Evolutionary conservation across 1,284 basidiomycete genomes (phyloP).

Genomic region (Puccinia brachypodii): DNA sequence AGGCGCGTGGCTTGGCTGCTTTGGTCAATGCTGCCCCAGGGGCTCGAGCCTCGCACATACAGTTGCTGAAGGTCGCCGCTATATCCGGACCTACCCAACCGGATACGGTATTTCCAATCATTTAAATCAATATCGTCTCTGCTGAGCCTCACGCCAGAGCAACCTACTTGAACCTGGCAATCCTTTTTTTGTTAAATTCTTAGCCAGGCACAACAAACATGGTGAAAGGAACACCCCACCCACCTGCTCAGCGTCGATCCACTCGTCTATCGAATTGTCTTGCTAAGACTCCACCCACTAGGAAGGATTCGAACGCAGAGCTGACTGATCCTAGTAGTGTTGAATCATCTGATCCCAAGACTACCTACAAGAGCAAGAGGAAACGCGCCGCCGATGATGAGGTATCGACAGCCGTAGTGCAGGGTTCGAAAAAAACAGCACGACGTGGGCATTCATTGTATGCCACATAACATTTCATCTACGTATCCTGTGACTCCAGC

Average conservation of each 20-base stretch:
- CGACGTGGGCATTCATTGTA: conserved; percentile 10
- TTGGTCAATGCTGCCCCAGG: too few species aligned
- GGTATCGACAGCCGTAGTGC: neutral
- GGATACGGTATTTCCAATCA: too few species aligned
- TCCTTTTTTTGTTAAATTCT: neutral
- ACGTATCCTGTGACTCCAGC: neutral
- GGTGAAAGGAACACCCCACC: neutral
- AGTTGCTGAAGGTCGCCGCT: too few species aligned
- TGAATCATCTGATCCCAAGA: neutral
- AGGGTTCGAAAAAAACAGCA: neutral
- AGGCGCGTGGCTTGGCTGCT: too few species aligned
- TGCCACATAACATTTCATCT: neutral
- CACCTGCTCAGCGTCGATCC: neutral
- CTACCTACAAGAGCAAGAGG: conserved; percentile 5
- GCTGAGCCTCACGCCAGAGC: neutral
- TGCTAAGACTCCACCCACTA: neutral
- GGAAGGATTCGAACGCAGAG: neutral
- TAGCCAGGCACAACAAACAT: neutral
- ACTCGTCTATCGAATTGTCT: conserved; percentile 24
- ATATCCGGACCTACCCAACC: too few species aligned
- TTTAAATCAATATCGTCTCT: too few species aligned
- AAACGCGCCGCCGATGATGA: conserved; percentile 2
- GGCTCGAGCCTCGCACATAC: too few species aligned
- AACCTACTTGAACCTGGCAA: neutral
- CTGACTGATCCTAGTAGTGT: neutral